A percentile compares a stretch with the other conserved stretches of the same genome.
phyloP scores from a whole-genome alignment of 139 green algal genomes.

The Chloropicon primus region DNA sequence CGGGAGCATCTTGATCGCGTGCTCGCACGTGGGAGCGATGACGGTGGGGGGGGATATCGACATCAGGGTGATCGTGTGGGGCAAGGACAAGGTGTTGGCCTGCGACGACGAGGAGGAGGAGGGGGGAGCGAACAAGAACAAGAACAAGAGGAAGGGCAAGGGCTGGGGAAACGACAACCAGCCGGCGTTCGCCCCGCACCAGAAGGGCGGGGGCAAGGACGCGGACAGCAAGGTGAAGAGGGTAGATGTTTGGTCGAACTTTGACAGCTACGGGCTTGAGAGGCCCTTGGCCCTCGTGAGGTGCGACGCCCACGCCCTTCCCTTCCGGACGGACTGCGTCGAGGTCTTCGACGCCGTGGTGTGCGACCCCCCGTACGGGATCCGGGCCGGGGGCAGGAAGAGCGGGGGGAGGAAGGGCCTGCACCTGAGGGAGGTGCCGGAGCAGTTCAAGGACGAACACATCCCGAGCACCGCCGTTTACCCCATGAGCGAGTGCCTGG shows the following conservation, averaged over 20 bases:
- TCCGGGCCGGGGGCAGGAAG: slow-evolving; percentile 83
- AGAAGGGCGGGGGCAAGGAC: no score
- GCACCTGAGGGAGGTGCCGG: slow-evolving; percentile 12
- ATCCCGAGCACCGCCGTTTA: slow-evolving; percentile 67
- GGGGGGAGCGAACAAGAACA: slow-evolving; percentile 22
- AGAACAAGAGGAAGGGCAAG: slow-evolving; percentile 27
- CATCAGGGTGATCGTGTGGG: slow-evolving; percentile 28
- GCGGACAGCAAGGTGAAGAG: no score
- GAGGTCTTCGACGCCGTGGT: slow-evolving; percentile 73
- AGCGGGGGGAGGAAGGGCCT: slow-evolving; percentile 10
- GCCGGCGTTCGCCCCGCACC: no score
- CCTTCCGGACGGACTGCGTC: slow-evolving; percentile 28
- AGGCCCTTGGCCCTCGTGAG: slow-evolving; percentile 49
- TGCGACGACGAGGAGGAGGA: not conserved
- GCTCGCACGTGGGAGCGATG: slow-evolving; percentile 30
- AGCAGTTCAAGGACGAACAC: slow-evolving; percentile 38
- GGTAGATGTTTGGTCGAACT: slow-evolving; percentile 29
- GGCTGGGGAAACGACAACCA: no score
- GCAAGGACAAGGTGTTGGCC: not conserved
- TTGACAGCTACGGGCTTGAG: slow-evolving; percentile 59
- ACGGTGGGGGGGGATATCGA: slow-evolving; percentile 27
- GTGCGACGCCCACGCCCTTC: slow-evolving; percentile 47
- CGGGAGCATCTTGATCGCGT: slow-evolving; percentile 73
- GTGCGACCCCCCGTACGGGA: slow-evolving; percentile 87
- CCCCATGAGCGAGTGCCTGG: slow-evolving; percentile 69